Evolutionary conservation across 1,284 basidiomycete species (phyloP).

Genomic region (Papiliotrema nemorosa): DNA sequence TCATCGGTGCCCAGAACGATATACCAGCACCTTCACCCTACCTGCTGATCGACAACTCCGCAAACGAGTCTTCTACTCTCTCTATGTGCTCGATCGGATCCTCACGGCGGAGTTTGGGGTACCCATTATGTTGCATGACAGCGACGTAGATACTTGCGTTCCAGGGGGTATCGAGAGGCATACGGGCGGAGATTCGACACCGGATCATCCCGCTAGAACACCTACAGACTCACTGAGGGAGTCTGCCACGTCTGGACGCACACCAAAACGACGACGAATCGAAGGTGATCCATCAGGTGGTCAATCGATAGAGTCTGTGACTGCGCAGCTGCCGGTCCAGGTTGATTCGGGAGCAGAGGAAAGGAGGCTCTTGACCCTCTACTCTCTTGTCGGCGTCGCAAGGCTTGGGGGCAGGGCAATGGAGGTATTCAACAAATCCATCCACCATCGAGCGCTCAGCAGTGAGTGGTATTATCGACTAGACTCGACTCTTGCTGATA

Average conservation of each 20-base stretch:
- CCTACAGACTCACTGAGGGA: neutral
- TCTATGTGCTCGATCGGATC: conserved; percentile 23
- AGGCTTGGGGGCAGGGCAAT: conserved; percentile 19
- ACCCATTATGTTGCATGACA: conserved; percentile 24
- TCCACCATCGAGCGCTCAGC: conserved; percentile 10
- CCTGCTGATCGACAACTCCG: conserved; percentile 17
- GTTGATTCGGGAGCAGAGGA: neutral
- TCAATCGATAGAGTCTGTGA: neutral
- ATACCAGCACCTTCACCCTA: conserved; percentile 8
- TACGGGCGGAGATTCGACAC: neutral
- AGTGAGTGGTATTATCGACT: conserved; percentile 5
- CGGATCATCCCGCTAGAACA: conserved; percentile 7
- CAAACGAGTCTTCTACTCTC: conserved; percentile 26
- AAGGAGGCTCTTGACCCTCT: neutral
- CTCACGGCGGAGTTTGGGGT: conserved; percentile 26
- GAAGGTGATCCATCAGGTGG: neutral
- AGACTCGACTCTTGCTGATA: neutral
- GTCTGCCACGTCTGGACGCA: neutral
- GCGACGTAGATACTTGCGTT: conserved; percentile 25
- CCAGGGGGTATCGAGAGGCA: conserved; percentile 19
- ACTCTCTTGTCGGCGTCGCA: conserved; percentile 11
- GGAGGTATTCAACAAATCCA: conserved; percentile 25
- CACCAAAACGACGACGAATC: neutral
- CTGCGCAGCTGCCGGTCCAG: neutral
- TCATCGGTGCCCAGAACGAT: conserved; percentile 25